Percentiles rank a stretch among this genome's conserved stretches.
Conservation (phyloP, 202 grass and related monocot species). For the Carex sylvatica region DNA sequence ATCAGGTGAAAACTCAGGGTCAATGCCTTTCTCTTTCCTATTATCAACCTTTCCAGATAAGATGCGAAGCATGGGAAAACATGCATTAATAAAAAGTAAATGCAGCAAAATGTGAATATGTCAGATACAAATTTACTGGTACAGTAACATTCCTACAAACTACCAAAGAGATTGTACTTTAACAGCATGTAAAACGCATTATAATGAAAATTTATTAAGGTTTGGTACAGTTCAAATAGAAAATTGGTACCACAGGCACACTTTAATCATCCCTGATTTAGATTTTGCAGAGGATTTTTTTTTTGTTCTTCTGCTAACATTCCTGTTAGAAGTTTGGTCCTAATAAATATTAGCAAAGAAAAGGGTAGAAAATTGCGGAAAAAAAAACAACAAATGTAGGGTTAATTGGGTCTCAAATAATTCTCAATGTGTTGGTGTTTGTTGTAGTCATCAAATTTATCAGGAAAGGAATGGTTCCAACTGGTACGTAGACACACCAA, state of each 20-base stretch:
- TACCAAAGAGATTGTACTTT: background rate
- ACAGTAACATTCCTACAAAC: background rate
- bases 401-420: no score
- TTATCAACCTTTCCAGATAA: conserved; percentile 37
- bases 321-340: no score
- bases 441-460: no score
- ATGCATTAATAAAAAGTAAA: background rate
- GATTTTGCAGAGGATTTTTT: no score
- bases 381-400: no score
- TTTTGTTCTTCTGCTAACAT: no score
- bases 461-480: background rate
- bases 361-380: no score
- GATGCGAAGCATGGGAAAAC: conserved; percentile 15
- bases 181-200: background rate
- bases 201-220: background rate
- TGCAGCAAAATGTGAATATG: background rate
- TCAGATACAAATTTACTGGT: background rate
- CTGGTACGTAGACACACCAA: background rate
- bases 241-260: background rate
- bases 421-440: no score
- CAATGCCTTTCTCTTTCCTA: conserved; percentile 66
- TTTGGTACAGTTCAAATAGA: background rate
- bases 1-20: conserved; percentile 65
- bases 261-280: background rate
- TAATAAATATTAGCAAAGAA: no score